These are phyloP conservation scores for Phlegmacium glaucopus DNA, from an alignment of 768 basidiomycete species.

Conservation along the genomic window DNA sequence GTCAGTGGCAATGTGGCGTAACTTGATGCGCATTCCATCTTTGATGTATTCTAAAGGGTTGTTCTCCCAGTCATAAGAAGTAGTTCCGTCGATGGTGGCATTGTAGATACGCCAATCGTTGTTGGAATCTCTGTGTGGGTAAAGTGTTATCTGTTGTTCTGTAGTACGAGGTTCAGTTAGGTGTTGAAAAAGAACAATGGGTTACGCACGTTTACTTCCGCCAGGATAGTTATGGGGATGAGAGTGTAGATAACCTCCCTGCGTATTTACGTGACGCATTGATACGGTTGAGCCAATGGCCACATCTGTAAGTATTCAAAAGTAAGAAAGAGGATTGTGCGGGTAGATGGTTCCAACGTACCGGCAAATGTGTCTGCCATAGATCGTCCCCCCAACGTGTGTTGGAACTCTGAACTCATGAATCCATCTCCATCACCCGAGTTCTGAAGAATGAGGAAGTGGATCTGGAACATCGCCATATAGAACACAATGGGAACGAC, in stretches of 20 bases:
- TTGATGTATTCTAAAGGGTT: slow-evolving; percentile 61
- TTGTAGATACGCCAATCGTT: slow-evolving; percentile 90
- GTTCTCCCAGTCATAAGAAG: slow-evolving; percentile 40
- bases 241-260: slow-evolving; percentile 98
- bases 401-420: slow-evolving; percentile 99
- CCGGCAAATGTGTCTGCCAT: slow-evolving; percentile 95
- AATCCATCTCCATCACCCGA: slow-evolving; percentile 98
- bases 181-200: neutral
- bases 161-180: slow-evolving; percentile 1
- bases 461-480: slow-evolving; percentile 95
- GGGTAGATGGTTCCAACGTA: slow-evolving; percentile 27
- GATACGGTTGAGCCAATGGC: slow-evolving; percentile 79
- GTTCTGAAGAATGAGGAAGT: slow-evolving; percentile 84
- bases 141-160: slow-evolving; percentile 99
- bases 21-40: slow-evolving; percentile 67
- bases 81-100: slow-evolving; percentile 48
- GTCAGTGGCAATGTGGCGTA: slow-evolving; percentile 76
- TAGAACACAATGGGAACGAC: slow-evolving; percentile 83
- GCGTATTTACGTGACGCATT: slow-evolving; percentile 91
- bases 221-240: slow-evolving; percentile 87
- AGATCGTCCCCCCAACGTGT: slow-evolving; percentile 82
- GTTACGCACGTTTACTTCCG: slow-evolving; percentile 76
- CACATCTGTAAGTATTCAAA: slow-evolving; percentile 51
- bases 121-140: slow-evolving; percentile 97
- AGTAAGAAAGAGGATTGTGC: neutral